Percentiles rank a stretch among this genome's conserved stretches.
phyloP scores from a whole-genome alignment of 805 yeast species.

The Nakazawaea peltata region DNA sequence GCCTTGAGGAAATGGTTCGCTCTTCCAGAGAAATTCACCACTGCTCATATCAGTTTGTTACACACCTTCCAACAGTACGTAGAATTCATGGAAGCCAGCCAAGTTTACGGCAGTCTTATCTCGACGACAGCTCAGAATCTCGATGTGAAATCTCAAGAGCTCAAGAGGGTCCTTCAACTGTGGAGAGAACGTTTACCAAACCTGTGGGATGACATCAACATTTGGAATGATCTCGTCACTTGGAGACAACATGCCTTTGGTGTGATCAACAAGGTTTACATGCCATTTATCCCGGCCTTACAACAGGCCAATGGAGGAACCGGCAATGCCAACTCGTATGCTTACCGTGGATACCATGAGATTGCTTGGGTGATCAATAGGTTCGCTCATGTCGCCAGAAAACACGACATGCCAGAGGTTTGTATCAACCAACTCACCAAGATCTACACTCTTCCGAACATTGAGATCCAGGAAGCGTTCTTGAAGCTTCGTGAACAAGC shows the following conservation, averaged over 20 bases:
- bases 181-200: conserved; percentile 98
- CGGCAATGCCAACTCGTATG: conserved; percentile 83
- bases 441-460: conserved; percentile 92
- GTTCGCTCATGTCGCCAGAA: conserved; percentile 97
- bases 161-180: conserved; percentile 89
- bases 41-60: conserved; percentile 81
- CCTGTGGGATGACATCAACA: conserved; percentile 93
- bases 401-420: conserved; percentile 95
- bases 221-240: conserved; percentile 96
- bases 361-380: conserved; percentile 98
- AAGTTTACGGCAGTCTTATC: conserved; percentile 79
- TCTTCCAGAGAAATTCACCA: conserved; percentile 62
- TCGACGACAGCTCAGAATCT: conserved; percentile 88
- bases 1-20: conserved; percentile 92
- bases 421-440: conserved; percentile 88
- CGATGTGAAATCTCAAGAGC: conserved; percentile 88
- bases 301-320: conserved; percentile 54
- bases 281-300: conserved; percentile 82
- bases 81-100: conserved; percentile 95
- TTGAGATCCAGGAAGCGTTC: conserved; percentile 97
- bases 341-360: conserved; percentile 96
- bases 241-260: conserved; percentile 99
- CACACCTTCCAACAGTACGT: conserved; percentile 97
- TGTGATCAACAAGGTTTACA: conserved; percentile 87
- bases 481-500: conserved; percentile 94